Base-by-base conservation (phyloP, 345 rosid genomes). In the Dimocarpus longan region DNA sequence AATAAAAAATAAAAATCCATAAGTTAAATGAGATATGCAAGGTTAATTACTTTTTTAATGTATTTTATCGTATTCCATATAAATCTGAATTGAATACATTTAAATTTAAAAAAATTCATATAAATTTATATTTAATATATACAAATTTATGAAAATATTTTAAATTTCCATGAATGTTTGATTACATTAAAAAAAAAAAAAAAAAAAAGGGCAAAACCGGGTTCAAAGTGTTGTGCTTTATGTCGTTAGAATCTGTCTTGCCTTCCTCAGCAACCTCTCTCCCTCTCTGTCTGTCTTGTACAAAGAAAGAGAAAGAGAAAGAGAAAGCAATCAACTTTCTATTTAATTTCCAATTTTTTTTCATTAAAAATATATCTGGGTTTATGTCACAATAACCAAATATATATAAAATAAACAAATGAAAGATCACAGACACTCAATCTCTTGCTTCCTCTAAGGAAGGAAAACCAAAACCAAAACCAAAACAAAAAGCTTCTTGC, bases 361-460 rank as follows among this genome's bases (percentile, higher is more conserved):
- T 22, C 10, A 0, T 60, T 3, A 22, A 60, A 60, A 60, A 7
- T 21, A 21, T 60, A 15, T 60, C 28, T 21, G 65, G 65, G 65
- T 60, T 60, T 21, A 19, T 59, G 26, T n/a, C 16, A 9, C 21
- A 59, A n/a, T n/a, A 46, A 46, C 52, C 52, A 46, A 46, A 46
- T 8, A 7, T 7, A 0, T 7, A 8, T 46, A 32, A 44, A 11
- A 21, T 28, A 8, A 0, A 32, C 1, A 60, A 1, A 59, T 2
- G 5, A 37, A 59, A 19, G 1, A 22, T 59, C 65, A 48, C 44
- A 82, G 85, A 10, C 85, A 82, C 88, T 83, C 87, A 66, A 83
- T 83, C 89, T 85, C 85, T 88, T 88, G 90, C 91, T 87, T 88
- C 79, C 5, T 68, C 59, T 69, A 60, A 10, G 67, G 78, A 43